Base-by-base conservation (phyloP, 176 grass and related monocot species). In the Lolium perenne region DNA sequence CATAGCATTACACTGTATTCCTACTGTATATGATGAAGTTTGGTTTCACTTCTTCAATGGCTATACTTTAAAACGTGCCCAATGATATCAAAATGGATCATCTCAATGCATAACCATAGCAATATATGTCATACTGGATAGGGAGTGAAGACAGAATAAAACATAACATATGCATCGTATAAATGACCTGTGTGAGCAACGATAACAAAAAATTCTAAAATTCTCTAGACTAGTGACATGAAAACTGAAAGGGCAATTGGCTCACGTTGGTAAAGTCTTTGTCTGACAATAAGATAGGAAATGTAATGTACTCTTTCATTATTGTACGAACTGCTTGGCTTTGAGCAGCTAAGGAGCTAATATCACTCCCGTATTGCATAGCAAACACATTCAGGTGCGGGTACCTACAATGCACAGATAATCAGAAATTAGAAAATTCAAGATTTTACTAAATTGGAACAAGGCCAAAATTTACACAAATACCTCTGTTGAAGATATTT, bases 401-500 rank as follows among this genome's bases (percentile, higher is more conserved):
- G 60, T 82, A 93, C 82, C 88, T 93, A 90, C 22, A 64, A 88
- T 50, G 8, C 13, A 62, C 22, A 49, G 21, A n/a, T 43, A 81
- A 80, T 79, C 49, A 93, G 58, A 83, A 47, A 74, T 69, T 16
- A 53, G 6, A 51, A 10, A 53, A 29, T 46, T 75, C 13, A 43
- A 84, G 4, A 74, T 51, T 86, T 26, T 57, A 4, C 66, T 10
- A 72, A 49, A 51, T 21, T 73, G 68, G 69, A 87, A 60, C 10
- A 41, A 38, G 10, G 25, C 4, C 20, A 15, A 66, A 40, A 71
- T 85, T 58, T 49, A 61, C 49, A 80, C 49, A 70, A 76, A 20
- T 85, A 93, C 91, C 91, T 93, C 73, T 79, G 91, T 80, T 90
- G 91, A 90, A 90, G 48, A 84, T 90, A 85, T 62, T 93, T 93